A percentile compares a stretch with the other conserved stretches of the same genome.
phyloP scores from a whole-genome alignment of 192 early-diverging fungal genomes.

The Gaertneriomyces sp. region DNA sequence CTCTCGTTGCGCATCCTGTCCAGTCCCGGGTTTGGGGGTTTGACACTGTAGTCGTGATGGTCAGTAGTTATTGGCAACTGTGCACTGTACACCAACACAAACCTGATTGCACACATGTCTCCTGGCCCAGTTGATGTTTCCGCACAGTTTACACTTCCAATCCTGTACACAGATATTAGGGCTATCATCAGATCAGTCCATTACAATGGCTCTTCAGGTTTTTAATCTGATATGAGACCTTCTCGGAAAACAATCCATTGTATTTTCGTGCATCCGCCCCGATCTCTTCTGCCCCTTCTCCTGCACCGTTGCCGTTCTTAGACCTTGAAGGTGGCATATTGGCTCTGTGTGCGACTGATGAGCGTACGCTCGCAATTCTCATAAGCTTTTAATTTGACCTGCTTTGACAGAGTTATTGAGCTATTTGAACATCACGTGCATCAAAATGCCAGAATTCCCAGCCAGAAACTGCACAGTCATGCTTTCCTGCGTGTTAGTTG shows the following conservation, averaged over 20 bases:
- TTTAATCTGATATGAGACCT: conserved; percentile 12
- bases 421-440: too few species aligned
- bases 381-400: too few species aligned
- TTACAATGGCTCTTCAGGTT: background rate
- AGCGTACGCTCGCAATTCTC: too few species aligned
- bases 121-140: conserved; percentile 43
- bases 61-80: background rate
- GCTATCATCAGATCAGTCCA: background rate
- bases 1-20: conserved; percentile 32
- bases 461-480: too few species aligned
- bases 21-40: conserved; percentile 36
- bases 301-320: too few species aligned
- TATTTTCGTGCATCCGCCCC: conserved; percentile 25
- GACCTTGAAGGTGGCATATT: too few species aligned
- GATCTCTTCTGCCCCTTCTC: conserved; percentile 12
- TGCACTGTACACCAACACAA: too few species aligned
- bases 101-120: conserved; percentile 35
- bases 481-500: too few species aligned
- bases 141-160: conserved; percentile 39
- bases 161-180: conserved; percentile 26
- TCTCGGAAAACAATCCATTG: conserved; percentile 35
- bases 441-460: too few species aligned
- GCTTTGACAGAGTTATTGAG: too few species aligned
- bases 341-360: too few species aligned
- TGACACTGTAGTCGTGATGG: conserved; percentile 22